A percentile compares a stretch with the other conserved stretches of the same genome.
These are phyloP conservation scores for Peronosclerospora sorghi DNA, from an alignment of 352 stramenopile genomes.

Conservation along the genomic window DNA sequence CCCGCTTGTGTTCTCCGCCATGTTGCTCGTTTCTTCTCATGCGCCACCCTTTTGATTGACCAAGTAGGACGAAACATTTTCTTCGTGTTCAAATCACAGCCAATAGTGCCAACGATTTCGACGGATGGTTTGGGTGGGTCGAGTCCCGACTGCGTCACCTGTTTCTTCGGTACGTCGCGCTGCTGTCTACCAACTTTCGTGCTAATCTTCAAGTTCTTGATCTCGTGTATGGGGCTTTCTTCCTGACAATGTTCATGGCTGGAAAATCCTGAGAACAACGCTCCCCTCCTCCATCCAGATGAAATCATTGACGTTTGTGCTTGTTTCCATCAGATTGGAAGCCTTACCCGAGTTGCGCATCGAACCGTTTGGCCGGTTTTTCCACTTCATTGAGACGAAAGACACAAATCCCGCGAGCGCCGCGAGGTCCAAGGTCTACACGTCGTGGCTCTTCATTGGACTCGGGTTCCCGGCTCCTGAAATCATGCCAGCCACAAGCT, in stretches of 20 bases:
- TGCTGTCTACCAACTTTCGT: neutral
- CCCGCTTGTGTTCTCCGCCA: neutral
- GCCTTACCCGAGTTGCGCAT: slow-evolving; percentile 41
- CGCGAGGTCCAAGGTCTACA: slow-evolving; percentile 18
- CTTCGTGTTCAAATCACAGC: slow-evolving; percentile 69
- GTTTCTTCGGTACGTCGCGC: slow-evolving; percentile 47
- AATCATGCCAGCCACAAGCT: neutral
- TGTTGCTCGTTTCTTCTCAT: slow-evolving; percentile 5
- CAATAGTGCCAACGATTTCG: slow-evolving; percentile 38
- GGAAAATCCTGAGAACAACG: neutral
- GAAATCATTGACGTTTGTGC: neutral
- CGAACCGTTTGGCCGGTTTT: slow-evolving; percentile 77
- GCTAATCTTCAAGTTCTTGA: neutral
- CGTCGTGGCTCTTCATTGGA: slow-evolving; percentile 70
- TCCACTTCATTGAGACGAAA: slow-evolving; percentile 34
- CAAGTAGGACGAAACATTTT: slow-evolving; percentile 63
- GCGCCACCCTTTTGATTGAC: slow-evolving; percentile 1
- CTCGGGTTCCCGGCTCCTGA: slow-evolving; percentile 51
- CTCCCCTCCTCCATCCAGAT: no score
- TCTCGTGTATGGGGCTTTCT: no score
- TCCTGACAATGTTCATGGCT: no score
- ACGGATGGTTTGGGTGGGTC: slow-evolving; percentile 79
- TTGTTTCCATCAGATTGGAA: slow-evolving; percentile 35
- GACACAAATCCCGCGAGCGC: slow-evolving; percentile 5
- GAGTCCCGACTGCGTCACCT: slow-evolving; percentile 77